Evolutionary conservation across 176 grass and related monocot species (phyloP), one percentile per base, ranked within the genome.

Genomic region (Dactylis glomerata): DNA sequence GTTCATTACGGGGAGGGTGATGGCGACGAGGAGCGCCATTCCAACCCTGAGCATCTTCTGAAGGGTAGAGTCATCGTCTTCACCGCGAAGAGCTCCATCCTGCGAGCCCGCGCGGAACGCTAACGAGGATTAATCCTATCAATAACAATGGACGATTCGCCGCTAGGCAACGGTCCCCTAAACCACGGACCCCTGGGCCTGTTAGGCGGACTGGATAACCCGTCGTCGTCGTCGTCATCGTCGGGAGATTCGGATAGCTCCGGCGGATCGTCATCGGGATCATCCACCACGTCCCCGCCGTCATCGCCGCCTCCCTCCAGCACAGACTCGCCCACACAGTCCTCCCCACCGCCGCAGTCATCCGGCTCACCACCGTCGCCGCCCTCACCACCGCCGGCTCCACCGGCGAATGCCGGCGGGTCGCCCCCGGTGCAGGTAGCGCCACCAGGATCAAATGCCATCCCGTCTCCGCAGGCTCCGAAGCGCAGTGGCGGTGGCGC

Each of bases 11-110:
- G 31, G 46, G 67, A 57, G 28, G 70, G 26, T 13, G 28, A 58
- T 47, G 70, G 67, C 50, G 73, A 49, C 27, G 47, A 67, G 80
- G 71, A 13, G 88, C 55, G 16, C 36, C 42, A 10, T 73, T 83
- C 33, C 27, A 11, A 58, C 27, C 66, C 36, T 27, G 55, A 62
- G 16, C 58, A 33, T 47, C 75, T 68, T 79, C 74, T 41, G 12
- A 86, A 85, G 79, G 86, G 75, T 82, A 72, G 86, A 81, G 83
- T 82, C 71, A 34, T 88, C 86, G 76, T 88, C 64, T 63, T 66
- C 83, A 55, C 40, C 22, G 6, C 63, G 81, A 77, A 77, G 62
- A 75, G 28, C 82, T 87, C 68, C 89, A 71, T 87, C 86, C 61
- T 58, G 32, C 17, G 33, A 72, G 28, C 45, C 45, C 40, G 3